Evolutionary conservation across 352 stramenopile genomes (phyloP), one percentile per base, ranked within the genome.

Genomic region (Globisporangium nunn): DNA sequence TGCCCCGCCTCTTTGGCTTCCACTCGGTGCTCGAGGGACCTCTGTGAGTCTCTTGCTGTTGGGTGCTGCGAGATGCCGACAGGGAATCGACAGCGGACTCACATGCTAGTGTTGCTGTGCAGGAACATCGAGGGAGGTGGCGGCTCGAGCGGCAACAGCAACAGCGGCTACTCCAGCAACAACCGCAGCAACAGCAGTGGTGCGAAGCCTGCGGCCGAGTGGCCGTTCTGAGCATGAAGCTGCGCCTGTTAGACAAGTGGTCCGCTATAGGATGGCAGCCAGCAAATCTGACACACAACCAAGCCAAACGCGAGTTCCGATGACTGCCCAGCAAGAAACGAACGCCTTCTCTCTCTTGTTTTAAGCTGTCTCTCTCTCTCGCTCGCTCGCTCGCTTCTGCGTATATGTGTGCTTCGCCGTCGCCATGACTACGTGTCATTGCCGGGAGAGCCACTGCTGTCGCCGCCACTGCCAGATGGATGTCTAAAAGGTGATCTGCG

Each of bases 401-500:
- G 14, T 23, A 14, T 17, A 17, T 23, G 41, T 17, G 41, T 23
- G 6, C 17, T 7, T 18, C 41, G 14, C 41, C 41, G 41, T 23
- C 50, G 64, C 23, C 23, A 23, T 23, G 23, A 23, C 64, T 48
- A 35, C 63, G 8, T 40, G 7, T 12, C 63, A 50, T 55, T 68
- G 62, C 59, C 54, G 47, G 23, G 23, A 23, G 23, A 23, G 35
- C 35, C 35, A 10, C 11, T 63, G 60, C 50, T 40, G 67, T 43
- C 68, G 61, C 62, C 46, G 46, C 3, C 12, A 7, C 46, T 6
- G 10, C 4, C 14, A 11, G 18, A 10, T 17, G 23, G 18, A 10
- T 17, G 58, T 79, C 72, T 91, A 91, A 70, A 91, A 91, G 58
- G 81, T 88, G 80, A 94, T 82, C 75, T 94, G 81, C 58, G 85